Conservation (phyloP, 2,329 filamentous ascomycete species). For the Diaporthe destruens region DNA sequence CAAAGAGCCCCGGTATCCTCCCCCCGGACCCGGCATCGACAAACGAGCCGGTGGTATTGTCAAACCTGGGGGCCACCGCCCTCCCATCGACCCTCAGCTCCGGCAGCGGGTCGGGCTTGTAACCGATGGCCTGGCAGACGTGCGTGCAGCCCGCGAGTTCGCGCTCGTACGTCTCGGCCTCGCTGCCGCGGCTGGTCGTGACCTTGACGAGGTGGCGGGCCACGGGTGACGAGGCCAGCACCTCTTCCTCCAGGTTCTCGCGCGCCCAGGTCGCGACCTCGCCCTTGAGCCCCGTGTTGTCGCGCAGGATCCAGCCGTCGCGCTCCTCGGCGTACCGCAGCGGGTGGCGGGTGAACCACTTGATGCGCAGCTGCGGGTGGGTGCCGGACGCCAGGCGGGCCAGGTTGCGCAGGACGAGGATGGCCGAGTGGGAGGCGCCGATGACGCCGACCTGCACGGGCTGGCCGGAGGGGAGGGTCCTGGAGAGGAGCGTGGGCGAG, state of each 20-base stretch:
- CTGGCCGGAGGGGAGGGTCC: constrained; percentile 46
- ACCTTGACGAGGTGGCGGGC: constrained; percentile 61
- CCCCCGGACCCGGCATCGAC: constrained; percentile 55
- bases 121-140: constrained; percentile 72
- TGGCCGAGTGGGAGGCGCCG: constrained; percentile 73
- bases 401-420: constrained; percentile 72
- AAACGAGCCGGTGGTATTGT: constrained; percentile 59
- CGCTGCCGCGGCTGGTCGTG: constrained; percentile 56
- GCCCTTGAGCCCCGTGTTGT: constrained; percentile 76
- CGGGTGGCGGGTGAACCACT: constrained; percentile 72
- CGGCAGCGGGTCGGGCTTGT: constrained; percentile 63
- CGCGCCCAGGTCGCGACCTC: constrained; percentile 70
- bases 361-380: constrained; percentile 66
- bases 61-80: constrained; percentile 45
- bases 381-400: constrained; percentile 63
- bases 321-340: constrained; percentile 72
- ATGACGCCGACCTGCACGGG: constrained; percentile 66
- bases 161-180: constrained; percentile 58
- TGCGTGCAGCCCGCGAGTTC: constrained; percentile 64
- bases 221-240: constrained; percentile 59
- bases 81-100: constrained; percentile 53
- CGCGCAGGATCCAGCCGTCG: constrained; percentile 73
- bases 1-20: constrained; percentile 65
- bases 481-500: constrained; percentile 62
- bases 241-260: constrained; percentile 67